Base-by-base conservation (phyloP, 192 early-diverging fungal genomes). In the Dissophora ornata region DNA sequence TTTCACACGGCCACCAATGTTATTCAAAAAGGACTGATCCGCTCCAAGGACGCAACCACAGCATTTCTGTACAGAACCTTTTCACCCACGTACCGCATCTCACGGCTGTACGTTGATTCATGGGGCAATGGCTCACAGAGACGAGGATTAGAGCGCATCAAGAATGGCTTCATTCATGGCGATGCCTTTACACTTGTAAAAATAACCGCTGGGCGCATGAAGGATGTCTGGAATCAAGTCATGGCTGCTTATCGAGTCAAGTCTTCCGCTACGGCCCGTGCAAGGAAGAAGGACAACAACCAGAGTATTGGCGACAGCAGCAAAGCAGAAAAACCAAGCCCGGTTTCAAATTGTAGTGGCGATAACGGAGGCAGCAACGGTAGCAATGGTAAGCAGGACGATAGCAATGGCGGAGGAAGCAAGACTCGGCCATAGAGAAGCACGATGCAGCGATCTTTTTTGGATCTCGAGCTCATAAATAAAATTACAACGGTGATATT, bases 61-160 rank as follows among this genome's bases (percentile, higher is more conserved):
- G 71, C 58, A n/a, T 77, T 77, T 30, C 29, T 77, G 0, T 77
- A 77, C 30, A 30, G 73, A 26, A 77, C 73, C 11, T 77, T 77
- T 30, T 77, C 73, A 6, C 73, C 73, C 1, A 77, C 64, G 2
- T 77, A 77, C 48, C 64, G 73, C 2, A 24, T 77, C n/a, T 62
- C 57, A 1, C 25, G 25, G 16, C 32, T 77, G 32, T 77, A 77
- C 51, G 38, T 51, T 1, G 52, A 62, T 7, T 77, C 73, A 8
- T 77, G 57, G 57, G 45, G 15, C 5, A 62, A 77, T 38, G 73
- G 73, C 1, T 57, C 58, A 0, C 73, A 77, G 28, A 24, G 25
- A 25, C 64, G 73, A 13, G 73, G 73, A n/a, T 13, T 77, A 12
- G 53, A 62, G 6, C 42, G 53, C 36, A 77, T 77, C 38, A 55